Percentiles rank a stretch among this genome's conserved stretches.
phyloP scores from a whole-genome alignment of 768 basidiomycete species.

The Auriscalpium vulgare region DNA sequence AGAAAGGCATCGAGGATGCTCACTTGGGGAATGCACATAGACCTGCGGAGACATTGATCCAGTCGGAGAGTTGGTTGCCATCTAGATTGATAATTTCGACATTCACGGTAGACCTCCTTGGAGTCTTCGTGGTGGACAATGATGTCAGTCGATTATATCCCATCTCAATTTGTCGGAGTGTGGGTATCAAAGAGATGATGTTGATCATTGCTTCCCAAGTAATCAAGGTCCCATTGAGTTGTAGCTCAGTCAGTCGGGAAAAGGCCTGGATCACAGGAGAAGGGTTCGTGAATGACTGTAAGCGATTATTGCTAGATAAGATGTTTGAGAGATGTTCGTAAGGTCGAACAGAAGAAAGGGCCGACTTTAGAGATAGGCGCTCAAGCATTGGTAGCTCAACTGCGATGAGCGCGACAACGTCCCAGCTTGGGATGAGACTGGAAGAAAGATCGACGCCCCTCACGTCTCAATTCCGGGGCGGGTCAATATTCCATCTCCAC shows the following conservation, averaged over 20 bases:
- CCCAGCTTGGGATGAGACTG: slow-evolving; percentile 69
- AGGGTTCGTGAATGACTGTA: slow-evolving; percentile 33
- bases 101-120: not conserved
- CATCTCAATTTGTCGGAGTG: slow-evolving; percentile 50
- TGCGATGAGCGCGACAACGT: slow-evolving; percentile 53
- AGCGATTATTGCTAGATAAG: slow-evolving; percentile 39
- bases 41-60: slow-evolving; percentile 41
- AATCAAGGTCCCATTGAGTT: slow-evolving; percentile 66
- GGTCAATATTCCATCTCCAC: slow-evolving; percentile 9
- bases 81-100: slow-evolving; percentile 62
- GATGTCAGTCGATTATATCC: slow-evolving; percentile 56
- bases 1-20: not conserved
- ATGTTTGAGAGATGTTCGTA: not conserved
- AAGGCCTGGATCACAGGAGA: slow-evolving; percentile 36
- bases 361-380: slow-evolving; percentile 74
- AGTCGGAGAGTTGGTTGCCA: slow-evolving; percentile 51
- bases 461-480: slow-evolving; percentile 4
- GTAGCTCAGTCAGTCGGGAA: slow-evolving; percentile 49
- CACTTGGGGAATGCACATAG: slow-evolving; percentile 41
- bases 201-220: slow-evolving; percentile 60
- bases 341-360: slow-evolving; percentile 11
- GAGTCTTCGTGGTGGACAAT: slow-evolving; percentile 16
- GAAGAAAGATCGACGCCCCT: slow-evolving; percentile 73
- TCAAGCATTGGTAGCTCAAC: slow-evolving; percentile 53
- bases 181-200: slow-evolving; percentile 46